Conservation (phyloP, 306 rosid species). For the Cucumis melo region DNA sequence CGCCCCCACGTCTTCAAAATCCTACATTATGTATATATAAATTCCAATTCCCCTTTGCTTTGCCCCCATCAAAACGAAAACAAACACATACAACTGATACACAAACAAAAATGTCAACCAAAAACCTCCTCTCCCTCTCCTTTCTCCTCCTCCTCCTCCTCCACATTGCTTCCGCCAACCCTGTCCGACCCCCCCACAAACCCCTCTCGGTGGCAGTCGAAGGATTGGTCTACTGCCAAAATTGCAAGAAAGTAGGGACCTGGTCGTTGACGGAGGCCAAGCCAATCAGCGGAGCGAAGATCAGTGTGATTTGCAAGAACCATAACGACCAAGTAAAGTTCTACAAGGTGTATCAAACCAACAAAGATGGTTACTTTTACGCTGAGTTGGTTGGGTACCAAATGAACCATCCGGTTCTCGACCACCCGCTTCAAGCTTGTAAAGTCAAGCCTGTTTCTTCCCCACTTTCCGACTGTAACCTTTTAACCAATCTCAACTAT, state of each 20-base stretch:
- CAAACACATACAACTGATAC: neutral
- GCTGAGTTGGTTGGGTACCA: constrained; percentile 57
- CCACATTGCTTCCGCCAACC: constrained; percentile 15
- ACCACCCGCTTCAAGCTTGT: constrained; percentile 83
- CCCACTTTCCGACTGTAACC: constrained; percentile 43
- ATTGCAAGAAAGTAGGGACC: constrained; percentile 49
- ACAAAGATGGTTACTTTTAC: constrained; percentile 46
- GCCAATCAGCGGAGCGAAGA: constrained; percentile 55
- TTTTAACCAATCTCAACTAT: constrained; percentile 52
- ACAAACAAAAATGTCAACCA: constrained; percentile 39
- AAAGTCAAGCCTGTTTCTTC: constrained; percentile 62
- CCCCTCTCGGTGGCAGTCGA: constrained; percentile 51
- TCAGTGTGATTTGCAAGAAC: constrained; percentile 73
- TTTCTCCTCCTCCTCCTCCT: constrained; percentile 24
- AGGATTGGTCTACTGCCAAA: constrained; percentile 71
- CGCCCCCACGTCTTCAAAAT: neutral
- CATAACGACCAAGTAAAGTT: constrained; percentile 45
- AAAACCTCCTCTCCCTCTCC: constrained; percentile 21
- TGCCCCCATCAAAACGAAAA: neutral
- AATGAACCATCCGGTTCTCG: constrained; percentile 35
- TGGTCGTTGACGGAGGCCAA: constrained; percentile 68
- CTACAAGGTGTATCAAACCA: constrained; percentile 60
- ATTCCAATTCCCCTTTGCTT: neutral
- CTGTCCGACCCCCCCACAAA: constrained; percentile 17
- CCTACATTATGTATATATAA: constrained; percentile 11